Evolutionary conservation across 345 rosid genomes (phyloP).

Genomic region (Gossypium anomalum): DNA sequence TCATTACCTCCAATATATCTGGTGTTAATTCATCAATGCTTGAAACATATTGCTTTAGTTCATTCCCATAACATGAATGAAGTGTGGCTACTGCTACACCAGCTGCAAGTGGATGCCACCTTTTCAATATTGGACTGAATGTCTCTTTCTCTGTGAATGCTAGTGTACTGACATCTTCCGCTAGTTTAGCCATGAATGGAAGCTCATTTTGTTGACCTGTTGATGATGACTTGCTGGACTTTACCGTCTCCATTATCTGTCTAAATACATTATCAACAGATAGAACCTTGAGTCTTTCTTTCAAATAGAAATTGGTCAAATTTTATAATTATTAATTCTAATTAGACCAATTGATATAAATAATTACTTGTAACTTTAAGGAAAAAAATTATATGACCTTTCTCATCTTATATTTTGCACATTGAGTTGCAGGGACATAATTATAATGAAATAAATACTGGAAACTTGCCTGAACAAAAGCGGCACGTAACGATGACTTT

Average conservation of each 20-base stretch:
- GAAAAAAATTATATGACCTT: neutral
- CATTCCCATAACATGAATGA: conserved; percentile 81
- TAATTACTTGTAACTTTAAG: too few species aligned
- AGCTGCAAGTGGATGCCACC: conserved; percentile 91
- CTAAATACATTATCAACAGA: conserved; percentile 17
- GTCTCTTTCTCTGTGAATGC: conserved; percentile 74
- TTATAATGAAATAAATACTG: conserved; percentile 3
- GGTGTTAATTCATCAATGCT: conserved; percentile 78
- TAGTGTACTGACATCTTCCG: conserved; percentile 72
- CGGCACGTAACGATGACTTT: conserved; percentile 66
- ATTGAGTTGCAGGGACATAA: conserved; percentile 1
- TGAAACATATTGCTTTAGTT: conserved; percentile 62
- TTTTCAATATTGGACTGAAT: conserved; percentile 84
- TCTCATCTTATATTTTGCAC: neutral
- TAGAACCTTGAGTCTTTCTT: neutral
- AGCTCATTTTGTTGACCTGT: conserved; percentile 55
- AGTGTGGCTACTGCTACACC: conserved; percentile 95
- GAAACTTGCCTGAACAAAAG: conserved; percentile 74
- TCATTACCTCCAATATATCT: conserved; percentile 81
- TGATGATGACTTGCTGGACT: conserved; percentile 46
- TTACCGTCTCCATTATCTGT: conserved; percentile 74
- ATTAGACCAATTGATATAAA: too few species aligned
- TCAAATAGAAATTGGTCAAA: too few species aligned
- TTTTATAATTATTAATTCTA: too few species aligned
- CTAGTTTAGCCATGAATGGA: conserved; percentile 80